Percentiles rank a stretch among this genome's conserved stretches.
Conservation (phyloP, 306 rosid species). For the Quercus engelmannii region DNA sequence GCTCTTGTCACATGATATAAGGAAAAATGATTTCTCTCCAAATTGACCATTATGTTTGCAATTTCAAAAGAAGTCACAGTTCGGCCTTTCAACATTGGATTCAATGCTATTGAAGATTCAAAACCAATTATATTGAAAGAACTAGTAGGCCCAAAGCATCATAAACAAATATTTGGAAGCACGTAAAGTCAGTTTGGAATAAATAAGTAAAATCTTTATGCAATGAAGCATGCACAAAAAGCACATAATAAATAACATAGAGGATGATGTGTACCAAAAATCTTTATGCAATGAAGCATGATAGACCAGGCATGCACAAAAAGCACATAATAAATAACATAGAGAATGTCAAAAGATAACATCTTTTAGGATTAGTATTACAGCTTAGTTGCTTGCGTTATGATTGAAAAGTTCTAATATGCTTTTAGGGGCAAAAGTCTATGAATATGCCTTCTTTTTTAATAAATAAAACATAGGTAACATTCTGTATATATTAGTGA, state of each 20-base stretch:
- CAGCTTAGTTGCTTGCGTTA: too few relatives aligned
- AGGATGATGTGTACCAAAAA: not conserved
- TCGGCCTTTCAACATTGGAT: not conserved
- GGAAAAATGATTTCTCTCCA: not conserved
- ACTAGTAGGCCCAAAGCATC: too few relatives aligned
- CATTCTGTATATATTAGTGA: too few relatives aligned
- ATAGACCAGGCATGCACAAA: too few relatives aligned
- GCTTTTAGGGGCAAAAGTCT: too few relatives aligned
- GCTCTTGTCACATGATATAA: not conserved
- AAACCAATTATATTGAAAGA: not conserved
- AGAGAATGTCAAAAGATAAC: too few relatives aligned
- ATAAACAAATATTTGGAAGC: not conserved
- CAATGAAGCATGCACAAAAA: not conserved
- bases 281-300: not conserved
- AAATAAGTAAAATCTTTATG: not conserved
- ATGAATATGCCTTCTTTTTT: too few relatives aligned
- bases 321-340: too few relatives aligned
- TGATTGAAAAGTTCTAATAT: too few relatives aligned
- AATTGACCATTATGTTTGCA: not conserved
- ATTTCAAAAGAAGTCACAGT: not conserved
- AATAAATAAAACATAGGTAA: too few relatives aligned
- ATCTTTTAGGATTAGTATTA: too few relatives aligned
- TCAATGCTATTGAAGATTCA: not conserved
- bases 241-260: too few relatives aligned
- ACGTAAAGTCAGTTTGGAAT: not conserved